phyloP scores from a whole-genome alignment of 768 basidiomycete genomes.

The Pulveroboletus frians region DNA sequence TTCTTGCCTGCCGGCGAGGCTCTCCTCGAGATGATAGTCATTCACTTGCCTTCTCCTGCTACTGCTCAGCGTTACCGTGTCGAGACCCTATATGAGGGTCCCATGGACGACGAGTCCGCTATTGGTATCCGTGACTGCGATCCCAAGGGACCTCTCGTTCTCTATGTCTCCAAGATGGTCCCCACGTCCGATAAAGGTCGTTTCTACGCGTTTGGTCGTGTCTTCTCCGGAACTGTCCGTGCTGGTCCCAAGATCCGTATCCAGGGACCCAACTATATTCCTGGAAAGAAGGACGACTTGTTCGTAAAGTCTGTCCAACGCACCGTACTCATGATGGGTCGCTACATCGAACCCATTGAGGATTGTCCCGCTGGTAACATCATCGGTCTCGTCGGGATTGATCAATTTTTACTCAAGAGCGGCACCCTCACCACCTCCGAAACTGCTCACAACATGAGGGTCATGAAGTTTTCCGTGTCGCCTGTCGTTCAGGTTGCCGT shows the following conservation, averaged over 20 bases:
- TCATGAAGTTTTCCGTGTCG: slow-evolving; percentile 99
- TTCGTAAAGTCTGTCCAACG: slow-evolving; percentile 98
- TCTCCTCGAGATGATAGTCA: slow-evolving; percentile 99
- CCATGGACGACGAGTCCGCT: slow-evolving; percentile 99
- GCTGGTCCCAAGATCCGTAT: slow-evolving; percentile 99
- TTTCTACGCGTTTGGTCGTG: slow-evolving; percentile 99
- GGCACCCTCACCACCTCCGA: slow-evolving; percentile 97
- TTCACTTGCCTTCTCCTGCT: slow-evolving; percentile 95
- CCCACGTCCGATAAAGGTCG: slow-evolving; percentile 99
- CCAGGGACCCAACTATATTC: slow-evolving; percentile 97
- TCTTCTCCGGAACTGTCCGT: slow-evolving; percentile 97
- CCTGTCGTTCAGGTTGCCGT: slow-evolving; percentile 99
- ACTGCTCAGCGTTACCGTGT: slow-evolving; percentile 99
- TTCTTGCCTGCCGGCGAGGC: slow-evolving; percentile 99
- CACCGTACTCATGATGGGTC: slow-evolving; percentile 99
- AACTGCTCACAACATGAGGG: slow-evolving; percentile 99
- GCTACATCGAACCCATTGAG: slow-evolving; percentile 96
- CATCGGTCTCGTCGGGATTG: slow-evolving; percentile 97
- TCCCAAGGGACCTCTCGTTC: slow-evolving; percentile 91
- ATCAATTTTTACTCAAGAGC: slow-evolving; percentile 99
- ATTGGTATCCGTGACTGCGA: slow-evolving; percentile 98
- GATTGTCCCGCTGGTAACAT: slow-evolving; percentile 99
- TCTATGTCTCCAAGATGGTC: slow-evolving; percentile 99
- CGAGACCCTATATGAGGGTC: slow-evolving; percentile 98
- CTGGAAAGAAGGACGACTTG: slow-evolving; percentile 97